phyloP scores from a whole-genome alignment of 1,284 basidiomycete genomes.

The Ustanciosporium gigantosporum region DNA sequence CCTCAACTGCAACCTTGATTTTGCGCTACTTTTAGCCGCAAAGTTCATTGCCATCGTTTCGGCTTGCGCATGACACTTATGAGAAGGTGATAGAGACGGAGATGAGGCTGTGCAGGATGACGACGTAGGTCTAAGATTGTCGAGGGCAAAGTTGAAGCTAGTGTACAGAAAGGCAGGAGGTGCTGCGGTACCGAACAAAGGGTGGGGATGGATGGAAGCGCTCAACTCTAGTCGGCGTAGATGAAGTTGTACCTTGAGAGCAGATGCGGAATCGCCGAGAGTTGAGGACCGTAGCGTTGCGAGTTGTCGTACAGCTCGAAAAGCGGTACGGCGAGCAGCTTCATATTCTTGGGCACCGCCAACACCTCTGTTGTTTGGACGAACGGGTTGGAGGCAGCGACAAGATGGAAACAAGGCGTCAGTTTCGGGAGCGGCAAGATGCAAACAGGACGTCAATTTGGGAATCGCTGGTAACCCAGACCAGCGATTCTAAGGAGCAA shows the following conservation, averaged over 20 bases:
- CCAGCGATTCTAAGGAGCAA: neutral
- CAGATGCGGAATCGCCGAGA: conserved; percentile 90
- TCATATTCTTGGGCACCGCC: conserved; percentile 97
- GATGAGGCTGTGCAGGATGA: too few relatives aligned
- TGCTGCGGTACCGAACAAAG: too few relatives aligned
- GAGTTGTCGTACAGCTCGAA: conserved; percentile 98
- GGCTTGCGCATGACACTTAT: too few relatives aligned
- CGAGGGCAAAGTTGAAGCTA: too few relatives aligned
- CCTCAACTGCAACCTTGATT: too few relatives aligned
- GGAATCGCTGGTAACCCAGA: neutral
- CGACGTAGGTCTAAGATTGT: too few relatives aligned
- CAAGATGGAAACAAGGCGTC: neutral
- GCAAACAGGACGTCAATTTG: neutral
- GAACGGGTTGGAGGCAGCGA: neutral
- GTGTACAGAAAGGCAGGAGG: too few relatives aligned
- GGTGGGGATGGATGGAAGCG: too few relatives aligned
- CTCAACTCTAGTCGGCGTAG: conserved; percentile 53
- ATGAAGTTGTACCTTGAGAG: conserved; percentile 74
- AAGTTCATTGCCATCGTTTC: too few relatives aligned
- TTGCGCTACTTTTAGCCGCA: too few relatives aligned
- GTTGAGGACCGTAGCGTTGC: conserved; percentile 84
- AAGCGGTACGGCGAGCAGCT: conserved; percentile 84
- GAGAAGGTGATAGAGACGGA: too few relatives aligned
- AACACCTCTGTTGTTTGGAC: conserved; percentile 73
- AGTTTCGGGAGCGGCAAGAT: neutral